These are phyloP conservation scores for Parascedosporium putredinis DNA, from an alignment of 2,329 filamentous ascomycete species.

Conservation along the genomic window DNA sequence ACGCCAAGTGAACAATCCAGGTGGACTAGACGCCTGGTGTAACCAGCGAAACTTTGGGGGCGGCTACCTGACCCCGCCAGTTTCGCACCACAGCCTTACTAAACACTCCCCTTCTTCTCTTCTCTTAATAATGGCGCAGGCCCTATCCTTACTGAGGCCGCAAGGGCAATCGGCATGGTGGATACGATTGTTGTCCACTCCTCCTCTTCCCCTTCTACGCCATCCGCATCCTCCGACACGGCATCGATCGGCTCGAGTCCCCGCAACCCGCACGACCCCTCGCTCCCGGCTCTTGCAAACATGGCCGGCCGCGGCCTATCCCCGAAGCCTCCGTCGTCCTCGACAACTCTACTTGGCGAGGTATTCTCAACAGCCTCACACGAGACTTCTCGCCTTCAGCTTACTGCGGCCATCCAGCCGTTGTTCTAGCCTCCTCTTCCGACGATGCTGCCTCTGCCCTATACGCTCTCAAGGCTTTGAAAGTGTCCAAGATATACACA, in stretches of 20 bases:
- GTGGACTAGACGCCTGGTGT: slow-evolving; percentile 61
- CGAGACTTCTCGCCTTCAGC: slow-evolving; percentile 75
- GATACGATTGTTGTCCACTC: slow-evolving; percentile 65
- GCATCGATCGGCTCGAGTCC: slow-evolving; percentile 39
- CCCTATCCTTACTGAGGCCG: slow-evolving; percentile 61
- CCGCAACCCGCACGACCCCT: slow-evolving; percentile 15
- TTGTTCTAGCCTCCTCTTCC: slow-evolving; percentile 62
- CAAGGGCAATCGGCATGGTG: slow-evolving; percentile 66
- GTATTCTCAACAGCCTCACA: slow-evolving; percentile 70
- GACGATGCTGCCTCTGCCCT: slow-evolving; percentile 70
- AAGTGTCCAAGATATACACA: slow-evolving; percentile 70
- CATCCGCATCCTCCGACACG: slow-evolving; percentile 30
- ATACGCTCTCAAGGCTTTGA: slow-evolving; percentile 66
- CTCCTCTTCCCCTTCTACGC: slow-evolving; percentile 19
- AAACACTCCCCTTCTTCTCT: slow-evolving; percentile 41
- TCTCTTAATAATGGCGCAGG: slow-evolving; percentile 39
- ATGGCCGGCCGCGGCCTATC: slow-evolving; percentile 23
- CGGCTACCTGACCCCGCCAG: slow-evolving; percentile 67
- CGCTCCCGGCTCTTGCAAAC: slow-evolving; percentile 6
- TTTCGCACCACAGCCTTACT: slow-evolving; percentile 51
- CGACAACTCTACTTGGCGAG: slow-evolving; percentile 79
- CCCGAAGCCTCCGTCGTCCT: slow-evolving; percentile 53
- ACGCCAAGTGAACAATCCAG: slow-evolving; percentile 51
- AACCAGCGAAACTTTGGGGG: slow-evolving; percentile 69
- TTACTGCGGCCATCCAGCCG: slow-evolving; percentile 63